Percentiles rank a stretch among this genome's conserved stretches.
Conservation (phyloP, 495 filamentous ascomycete genomes). For the Xylaria longipes region DNA sequence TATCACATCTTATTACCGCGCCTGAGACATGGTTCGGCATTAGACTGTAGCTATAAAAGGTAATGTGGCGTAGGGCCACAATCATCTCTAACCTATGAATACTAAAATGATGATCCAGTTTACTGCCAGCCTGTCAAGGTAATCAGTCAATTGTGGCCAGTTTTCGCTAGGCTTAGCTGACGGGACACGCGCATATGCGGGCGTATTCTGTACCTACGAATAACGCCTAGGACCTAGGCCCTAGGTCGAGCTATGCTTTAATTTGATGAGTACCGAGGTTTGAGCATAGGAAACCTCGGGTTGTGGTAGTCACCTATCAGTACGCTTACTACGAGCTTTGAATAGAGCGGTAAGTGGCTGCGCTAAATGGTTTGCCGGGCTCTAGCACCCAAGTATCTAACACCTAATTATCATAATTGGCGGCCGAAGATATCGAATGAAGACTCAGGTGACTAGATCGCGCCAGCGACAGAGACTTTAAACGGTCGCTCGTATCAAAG, state of each 20-base stretch:
- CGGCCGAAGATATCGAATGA: neutral
- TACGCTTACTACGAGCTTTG: neutral
- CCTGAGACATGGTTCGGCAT: neutral
- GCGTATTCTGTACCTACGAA: neutral
- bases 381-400: neutral
- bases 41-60: neutral
- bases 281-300: neutral
- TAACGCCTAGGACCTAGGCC: no score
- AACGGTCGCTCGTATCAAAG: neutral
- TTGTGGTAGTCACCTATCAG: neutral
- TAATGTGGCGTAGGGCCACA: neutral
- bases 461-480: neutral
- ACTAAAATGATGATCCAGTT: neutral
- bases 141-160: no score
- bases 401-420: neutral
- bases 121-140: neutral
- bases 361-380: neutral
- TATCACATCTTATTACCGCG: neutral
- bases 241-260: neutral
- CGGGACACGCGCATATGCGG: neutral
- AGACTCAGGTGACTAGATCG: neutral
- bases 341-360: neutral
- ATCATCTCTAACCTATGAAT: neutral
- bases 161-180: neutral
- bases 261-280: neutral